phyloP scores from a whole-genome alignment of 768 basidiomycete species.

The Coprinopsis cinerea region DNA sequence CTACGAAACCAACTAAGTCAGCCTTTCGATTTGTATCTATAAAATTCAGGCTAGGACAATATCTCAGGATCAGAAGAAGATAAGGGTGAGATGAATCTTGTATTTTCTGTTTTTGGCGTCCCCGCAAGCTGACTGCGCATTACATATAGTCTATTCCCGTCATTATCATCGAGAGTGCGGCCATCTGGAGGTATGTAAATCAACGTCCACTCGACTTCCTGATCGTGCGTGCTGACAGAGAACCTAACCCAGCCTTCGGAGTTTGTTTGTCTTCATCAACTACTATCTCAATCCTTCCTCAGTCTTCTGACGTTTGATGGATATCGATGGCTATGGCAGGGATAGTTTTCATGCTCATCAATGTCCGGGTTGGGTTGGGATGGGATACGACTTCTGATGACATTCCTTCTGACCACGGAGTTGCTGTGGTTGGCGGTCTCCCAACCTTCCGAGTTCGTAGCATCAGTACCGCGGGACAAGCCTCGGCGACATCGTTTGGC shows the following conservation, averaged over 20 bases:
- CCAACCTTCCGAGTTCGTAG: background rate
- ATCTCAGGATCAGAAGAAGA: conserved; percentile 6
- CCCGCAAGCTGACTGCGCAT: background rate
- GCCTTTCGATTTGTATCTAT: conserved; percentile 5
- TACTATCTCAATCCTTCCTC: conserved; percentile 13
- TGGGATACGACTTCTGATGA: conserved; percentile 5
- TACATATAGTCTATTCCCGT: conserved; percentile 5
- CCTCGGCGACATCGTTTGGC: too few relatives aligned
- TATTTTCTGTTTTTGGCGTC: background rate
- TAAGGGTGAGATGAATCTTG: background rate
- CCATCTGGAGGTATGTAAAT: conserved; percentile 16
- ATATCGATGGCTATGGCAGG: conserved; percentile 13
- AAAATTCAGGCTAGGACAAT: background rate
- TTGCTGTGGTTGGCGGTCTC: background rate
- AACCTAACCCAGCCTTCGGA: conserved; percentile 18
- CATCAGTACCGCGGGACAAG: too few relatives aligned
- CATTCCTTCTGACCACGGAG: background rate
- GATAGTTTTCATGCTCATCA: conserved; percentile 20
- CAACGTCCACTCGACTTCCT: too few relatives aligned
- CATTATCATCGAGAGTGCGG: conserved; percentile 16
- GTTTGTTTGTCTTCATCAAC: conserved; percentile 13
- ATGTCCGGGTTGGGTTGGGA: conserved; percentile 18
- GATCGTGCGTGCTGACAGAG: too few relatives aligned
- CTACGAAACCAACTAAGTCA: background rate
- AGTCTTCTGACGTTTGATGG: conserved; percentile 15